These are phyloP conservation scores for Medicago lupulina DNA, from an alignment of 306 rosid genomes.

Conservation along the genomic window DNA sequence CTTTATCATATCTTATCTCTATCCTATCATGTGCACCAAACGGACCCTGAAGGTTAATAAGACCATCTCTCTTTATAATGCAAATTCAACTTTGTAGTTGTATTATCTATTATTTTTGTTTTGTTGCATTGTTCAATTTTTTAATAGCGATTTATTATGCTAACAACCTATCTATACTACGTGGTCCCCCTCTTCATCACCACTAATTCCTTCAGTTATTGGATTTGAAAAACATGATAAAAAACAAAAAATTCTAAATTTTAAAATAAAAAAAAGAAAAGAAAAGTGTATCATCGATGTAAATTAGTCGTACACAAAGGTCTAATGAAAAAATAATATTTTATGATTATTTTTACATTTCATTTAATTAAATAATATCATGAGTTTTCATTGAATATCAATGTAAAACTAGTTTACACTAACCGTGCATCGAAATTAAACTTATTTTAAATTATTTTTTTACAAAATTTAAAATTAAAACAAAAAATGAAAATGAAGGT, in stretches of 20 bases:
- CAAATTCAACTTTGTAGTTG: not conserved
- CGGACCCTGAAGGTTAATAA: not conserved
- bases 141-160: not conserved
- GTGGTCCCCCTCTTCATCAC: conserved; percentile 30
- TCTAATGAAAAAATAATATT: no score
- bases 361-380: no score
- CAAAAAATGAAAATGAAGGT: not conserved
- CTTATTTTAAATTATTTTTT: no score
- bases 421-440: no score
- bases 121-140: not conserved
- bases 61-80: not conserved
- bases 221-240: not conserved
- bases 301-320: no score
- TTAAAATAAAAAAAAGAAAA: not conserved
- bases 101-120: not conserved
- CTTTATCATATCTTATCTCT: no score
- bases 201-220: conserved; percentile 24
- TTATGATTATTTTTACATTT: no score
- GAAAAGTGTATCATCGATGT: no score
- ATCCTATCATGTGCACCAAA: no score
- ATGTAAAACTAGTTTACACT: no score
- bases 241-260: not conserved
- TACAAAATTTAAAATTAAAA: no score
- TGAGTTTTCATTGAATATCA: no score
- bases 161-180: not conserved